phyloP scores from a whole-genome alignment of 768 basidiomycete species.

The Cantharellus anzutake region DNA sequence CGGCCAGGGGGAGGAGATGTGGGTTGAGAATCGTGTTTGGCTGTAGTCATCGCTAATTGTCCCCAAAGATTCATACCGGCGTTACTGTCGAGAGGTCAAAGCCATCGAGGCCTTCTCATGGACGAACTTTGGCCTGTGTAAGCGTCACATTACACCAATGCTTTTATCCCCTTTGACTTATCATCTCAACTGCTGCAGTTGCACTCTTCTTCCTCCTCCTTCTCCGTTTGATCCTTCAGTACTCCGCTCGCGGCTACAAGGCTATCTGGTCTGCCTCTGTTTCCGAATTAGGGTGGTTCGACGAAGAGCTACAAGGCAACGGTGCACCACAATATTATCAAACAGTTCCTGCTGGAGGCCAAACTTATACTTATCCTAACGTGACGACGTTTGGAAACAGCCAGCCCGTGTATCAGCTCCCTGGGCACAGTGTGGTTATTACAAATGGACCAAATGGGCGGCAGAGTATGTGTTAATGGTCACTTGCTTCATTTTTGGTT shows the following conservation, averaged over 20 bases:
- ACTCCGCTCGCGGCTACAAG: slow-evolving; percentile 2
- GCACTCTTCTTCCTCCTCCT: slow-evolving; percentile 4
- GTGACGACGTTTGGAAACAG: not conserved
- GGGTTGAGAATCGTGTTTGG: not conserved
- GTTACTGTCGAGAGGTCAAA: slow-evolving; percentile 7
- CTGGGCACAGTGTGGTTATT: slow-evolving; percentile 1
- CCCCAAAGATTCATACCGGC: not conserved
- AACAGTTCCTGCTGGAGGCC: not conserved
- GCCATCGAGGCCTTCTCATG: slow-evolving; percentile 9
- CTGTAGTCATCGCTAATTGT: not conserved
- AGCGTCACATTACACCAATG: not conserved
- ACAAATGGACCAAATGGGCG: not conserved
- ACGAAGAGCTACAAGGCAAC: slow-evolving; percentile 1
- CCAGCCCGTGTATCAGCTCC: not conserved
- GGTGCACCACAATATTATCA: not conserved
- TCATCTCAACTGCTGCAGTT: slow-evolving; percentile 1
- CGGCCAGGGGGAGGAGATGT: not conserved
- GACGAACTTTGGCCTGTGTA: slow-evolving; percentile 6
- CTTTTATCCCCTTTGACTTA: not conserved
- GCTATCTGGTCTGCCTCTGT: slow-evolving; percentile 5
- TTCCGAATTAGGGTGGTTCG: slow-evolving; percentile 8
- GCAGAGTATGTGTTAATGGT: not conserved
- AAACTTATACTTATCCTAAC: not conserved
- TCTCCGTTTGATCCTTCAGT: slow-evolving; percentile 2
- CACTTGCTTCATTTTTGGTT: not conserved